Conservation (phyloP, 2,329 filamentous ascomycete genomes). For the Ophiosphaerella narmari region DNA sequence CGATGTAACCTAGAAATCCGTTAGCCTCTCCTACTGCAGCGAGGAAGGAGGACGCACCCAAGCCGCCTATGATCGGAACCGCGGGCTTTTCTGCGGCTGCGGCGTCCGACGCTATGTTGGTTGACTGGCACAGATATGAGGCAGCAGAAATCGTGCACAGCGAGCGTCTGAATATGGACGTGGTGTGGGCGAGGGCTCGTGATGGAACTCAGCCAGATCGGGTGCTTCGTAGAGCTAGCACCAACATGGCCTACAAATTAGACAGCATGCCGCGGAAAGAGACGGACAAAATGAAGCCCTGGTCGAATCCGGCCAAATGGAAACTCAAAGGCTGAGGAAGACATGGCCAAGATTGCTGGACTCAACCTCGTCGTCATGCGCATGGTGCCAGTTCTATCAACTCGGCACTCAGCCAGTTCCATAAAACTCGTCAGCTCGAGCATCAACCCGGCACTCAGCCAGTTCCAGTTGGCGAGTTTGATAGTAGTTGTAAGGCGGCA, state of each 20-base stretch:
- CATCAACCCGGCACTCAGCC: no score
- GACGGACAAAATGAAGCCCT: constrained; percentile 87
- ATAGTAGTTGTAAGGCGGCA: no score
- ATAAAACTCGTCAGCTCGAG: no score
- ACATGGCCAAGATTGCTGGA: constrained; percentile 80
- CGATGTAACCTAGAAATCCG: constrained; percentile 70
- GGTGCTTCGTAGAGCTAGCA: constrained; percentile 90
- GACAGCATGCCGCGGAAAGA: constrained; percentile 85
- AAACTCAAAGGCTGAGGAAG: constrained; percentile 89
- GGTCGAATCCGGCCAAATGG: constrained; percentile 90
- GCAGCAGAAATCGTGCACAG: constrained; percentile 13
- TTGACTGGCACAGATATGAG: constrained; percentile 5
- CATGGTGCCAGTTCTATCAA: no score
- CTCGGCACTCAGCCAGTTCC: no score
- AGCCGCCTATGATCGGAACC: constrained; percentile 57
- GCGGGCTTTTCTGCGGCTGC: constrained; percentile 47
- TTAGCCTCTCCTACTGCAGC: not conserved
- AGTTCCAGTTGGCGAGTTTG: no score
- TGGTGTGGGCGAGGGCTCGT: constrained; percentile 16
- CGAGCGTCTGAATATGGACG: constrained; percentile 7
- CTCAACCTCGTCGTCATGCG: constrained; percentile 83
- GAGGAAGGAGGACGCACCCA: constrained; percentile 46
- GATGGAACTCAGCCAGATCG: no score
- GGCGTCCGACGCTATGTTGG: constrained; percentile 30
- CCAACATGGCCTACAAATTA: constrained; percentile 95